Conservation (phyloP, 441 rosid species). For the Populus tomentosa region DNA sequence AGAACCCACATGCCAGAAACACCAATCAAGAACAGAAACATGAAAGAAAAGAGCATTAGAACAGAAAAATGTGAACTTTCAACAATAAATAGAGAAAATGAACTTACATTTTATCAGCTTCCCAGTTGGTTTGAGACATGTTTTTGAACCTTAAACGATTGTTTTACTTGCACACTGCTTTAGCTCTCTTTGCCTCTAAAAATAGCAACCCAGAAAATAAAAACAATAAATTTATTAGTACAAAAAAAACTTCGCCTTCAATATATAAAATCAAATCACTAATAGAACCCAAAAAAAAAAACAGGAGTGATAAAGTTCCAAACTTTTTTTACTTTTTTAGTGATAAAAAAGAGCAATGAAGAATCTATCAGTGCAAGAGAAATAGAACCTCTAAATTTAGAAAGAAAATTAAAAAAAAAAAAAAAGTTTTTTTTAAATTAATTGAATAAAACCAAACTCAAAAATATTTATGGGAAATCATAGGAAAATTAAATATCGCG, state of each 20-base stretch:
- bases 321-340: not conserved
- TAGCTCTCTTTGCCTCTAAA: slow-evolving; percentile 24
- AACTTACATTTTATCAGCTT: slow-evolving; percentile 94
- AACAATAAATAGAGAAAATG: not conserved
- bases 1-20: slow-evolving; percentile 19
- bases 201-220: slow-evolving; percentile 23
- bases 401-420: not conserved
- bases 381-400: not conserved
- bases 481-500: slow-evolving; percentile 5
- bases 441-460: not conserved
- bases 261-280: not conserved
- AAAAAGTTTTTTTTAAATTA: not conserved
- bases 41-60: not conserved
- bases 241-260: not conserved
- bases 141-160: slow-evolving; percentile 33
- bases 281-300: not conserved
- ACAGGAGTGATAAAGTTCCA: not conserved
- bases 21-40: slow-evolving; percentile 21
- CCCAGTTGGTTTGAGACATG: slow-evolving; percentile 94
- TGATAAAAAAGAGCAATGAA: not conserved
- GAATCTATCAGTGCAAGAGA: not conserved
- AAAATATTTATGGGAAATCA: not conserved
- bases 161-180: slow-evolving; percentile 25
- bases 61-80: not conserved
- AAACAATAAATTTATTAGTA: not conserved